Evolutionary conservation across 2,329 filamentous ascomycete species (phyloP).

Genomic region (Venturia pyrina): DNA sequence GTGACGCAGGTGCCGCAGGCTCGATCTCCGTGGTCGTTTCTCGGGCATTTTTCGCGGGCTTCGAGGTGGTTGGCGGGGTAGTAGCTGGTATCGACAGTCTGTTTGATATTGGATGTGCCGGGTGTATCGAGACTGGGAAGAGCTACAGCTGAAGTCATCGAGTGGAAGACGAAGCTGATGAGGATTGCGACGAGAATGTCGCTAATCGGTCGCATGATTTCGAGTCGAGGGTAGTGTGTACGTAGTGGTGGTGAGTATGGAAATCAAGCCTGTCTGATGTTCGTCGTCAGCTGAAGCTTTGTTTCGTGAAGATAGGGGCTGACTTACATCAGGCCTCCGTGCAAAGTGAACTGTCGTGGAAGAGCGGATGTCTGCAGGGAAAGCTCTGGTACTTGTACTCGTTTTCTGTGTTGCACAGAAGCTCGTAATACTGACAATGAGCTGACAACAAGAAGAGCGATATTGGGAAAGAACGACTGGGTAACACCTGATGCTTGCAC

Average conservation of each 20-base stretch:
- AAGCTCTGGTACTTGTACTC: neutral
- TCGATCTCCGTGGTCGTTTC: neutral
- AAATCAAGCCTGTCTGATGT: neutral
- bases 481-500: neutral
- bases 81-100: neutral
- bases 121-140: neutral
- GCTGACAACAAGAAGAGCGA: neutral
- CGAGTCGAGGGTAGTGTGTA: neutral
- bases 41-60: neutral
- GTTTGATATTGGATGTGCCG: neutral
- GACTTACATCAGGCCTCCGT: neutral
- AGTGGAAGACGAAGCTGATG: neutral
- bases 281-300: neutral
- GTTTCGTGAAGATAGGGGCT: too few relatives aligned
- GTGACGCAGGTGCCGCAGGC: neutral
- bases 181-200: neutral
- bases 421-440: neutral
- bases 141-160: neutral
- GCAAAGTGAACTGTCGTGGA: neutral
- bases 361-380: neutral
- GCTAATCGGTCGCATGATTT: neutral
- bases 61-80: neutral
- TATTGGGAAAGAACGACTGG: neutral
- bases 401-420: neutral
- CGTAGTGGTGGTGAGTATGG: neutral